Conservation (phyloP, 208 protist species). For the Trypanosoma scelopori region DNA sequence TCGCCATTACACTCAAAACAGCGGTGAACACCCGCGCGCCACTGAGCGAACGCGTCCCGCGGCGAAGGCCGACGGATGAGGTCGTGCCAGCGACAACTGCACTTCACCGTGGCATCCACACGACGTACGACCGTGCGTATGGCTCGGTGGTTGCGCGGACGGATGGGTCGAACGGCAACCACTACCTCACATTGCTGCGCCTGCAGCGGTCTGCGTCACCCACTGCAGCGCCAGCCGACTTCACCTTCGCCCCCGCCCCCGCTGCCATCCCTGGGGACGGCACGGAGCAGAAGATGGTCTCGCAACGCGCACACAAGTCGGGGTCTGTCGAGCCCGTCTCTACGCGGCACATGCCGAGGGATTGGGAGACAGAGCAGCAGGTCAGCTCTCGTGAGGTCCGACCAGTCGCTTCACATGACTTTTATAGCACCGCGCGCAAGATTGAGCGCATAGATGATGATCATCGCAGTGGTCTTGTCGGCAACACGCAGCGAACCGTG, state of each 20-base stretch:
- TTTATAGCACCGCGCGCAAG: conserved; percentile 70
- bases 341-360: conserved; percentile 27
- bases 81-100: conserved; percentile 23
- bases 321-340: neutral
- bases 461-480: conserved; percentile 51
- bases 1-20: conserved; percentile 55
- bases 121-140: conserved; percentile 75
- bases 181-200: conserved; percentile 20
- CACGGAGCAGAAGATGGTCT: too few relatives aligned
- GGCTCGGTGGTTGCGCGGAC: conserved; percentile 9
- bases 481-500: conserved; percentile 68
- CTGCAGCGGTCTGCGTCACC: neutral
- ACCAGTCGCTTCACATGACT: conserved; percentile 47
- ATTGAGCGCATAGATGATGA: conserved; percentile 77
- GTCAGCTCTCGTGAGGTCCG: conserved; percentile 46
- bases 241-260: neutral
- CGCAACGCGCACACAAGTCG: neutral
- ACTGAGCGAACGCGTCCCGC: conserved; percentile 42
- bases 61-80: conserved; percentile 17
- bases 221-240: neutral
- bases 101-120: conserved; percentile 58
- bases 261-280: neutral
- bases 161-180: conserved; percentile 13
- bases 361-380: conserved; percentile 68
- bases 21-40: conserved; percentile 70